phyloP scores from a whole-genome alignment of 2,329 filamentous ascomycete genomes.

The Fusarium sp. region DNA sequence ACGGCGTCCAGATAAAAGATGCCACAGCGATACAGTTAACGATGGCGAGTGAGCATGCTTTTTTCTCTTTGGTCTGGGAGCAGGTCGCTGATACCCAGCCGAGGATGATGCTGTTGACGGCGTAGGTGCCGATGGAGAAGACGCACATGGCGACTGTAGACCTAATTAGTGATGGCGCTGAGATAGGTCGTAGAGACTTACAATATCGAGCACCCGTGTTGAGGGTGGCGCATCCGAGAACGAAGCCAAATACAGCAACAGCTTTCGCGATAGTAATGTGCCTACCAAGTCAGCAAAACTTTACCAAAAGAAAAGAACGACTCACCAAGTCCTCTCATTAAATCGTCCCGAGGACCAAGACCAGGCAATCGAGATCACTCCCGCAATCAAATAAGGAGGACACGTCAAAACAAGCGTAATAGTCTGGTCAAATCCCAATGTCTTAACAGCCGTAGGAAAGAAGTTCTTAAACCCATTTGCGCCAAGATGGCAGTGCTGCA shows the following conservation, averaged over 20 bases:
- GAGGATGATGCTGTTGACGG: slow-evolving; percentile 58
- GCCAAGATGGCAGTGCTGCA: slow-evolving; percentile 64
- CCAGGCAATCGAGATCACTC: slow-evolving; percentile 27
- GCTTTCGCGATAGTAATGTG: slow-evolving; percentile 59
- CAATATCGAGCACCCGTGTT: slow-evolving; percentile 36
- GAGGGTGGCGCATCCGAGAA: slow-evolving; percentile 44
- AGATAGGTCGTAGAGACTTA: rapidly evolving
- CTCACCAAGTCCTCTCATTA: slow-evolving; percentile 58
- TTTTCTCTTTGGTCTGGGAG: slow-evolving; percentile 62
- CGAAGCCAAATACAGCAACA: slow-evolving; percentile 50
- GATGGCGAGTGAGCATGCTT: slow-evolving; percentile 42
- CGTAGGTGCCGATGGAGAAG: slow-evolving; percentile 54
- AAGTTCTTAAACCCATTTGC: slow-evolving; percentile 59
- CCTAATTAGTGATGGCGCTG: rapidly evolving
- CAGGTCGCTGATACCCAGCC: slow-evolving; percentile 57
- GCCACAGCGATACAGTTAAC: slow-evolving; percentile 33
- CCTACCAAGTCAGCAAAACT: neutral
- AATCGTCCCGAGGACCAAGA: slow-evolving; percentile 57
- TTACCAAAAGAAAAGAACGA: rapidly evolving
- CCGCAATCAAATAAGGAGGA: slow-evolving; percentile 59
- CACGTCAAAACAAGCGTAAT: slow-evolving; percentile 46
- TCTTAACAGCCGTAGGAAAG: slow-evolving; percentile 43
- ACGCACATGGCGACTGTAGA: slow-evolving; percentile 49
- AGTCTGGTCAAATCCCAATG: slow-evolving; percentile 44
- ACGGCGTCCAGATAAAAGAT: slow-evolving; percentile 30